Conservation (phyloP, 2,329 filamentous ascomycete species). For the Leptographium galeiforme region DNA sequence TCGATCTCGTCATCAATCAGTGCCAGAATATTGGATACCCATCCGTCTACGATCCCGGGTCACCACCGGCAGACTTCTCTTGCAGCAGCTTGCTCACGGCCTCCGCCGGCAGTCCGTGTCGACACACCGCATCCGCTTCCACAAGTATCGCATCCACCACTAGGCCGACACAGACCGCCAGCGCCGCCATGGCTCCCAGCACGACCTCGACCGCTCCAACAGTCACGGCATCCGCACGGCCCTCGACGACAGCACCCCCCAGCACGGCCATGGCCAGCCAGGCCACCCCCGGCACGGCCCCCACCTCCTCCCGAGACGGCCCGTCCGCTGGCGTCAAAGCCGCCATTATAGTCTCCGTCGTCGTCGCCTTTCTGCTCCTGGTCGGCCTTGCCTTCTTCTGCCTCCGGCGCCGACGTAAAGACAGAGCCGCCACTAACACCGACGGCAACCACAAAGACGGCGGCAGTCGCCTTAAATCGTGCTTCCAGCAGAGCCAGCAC, state of each 20-base stretch:
- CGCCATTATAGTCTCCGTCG: constrained; percentile 29
- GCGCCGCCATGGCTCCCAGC: neutral
- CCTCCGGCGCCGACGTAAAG: constrained; percentile 15
- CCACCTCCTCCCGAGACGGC: constrained; percentile 7
- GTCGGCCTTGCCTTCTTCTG: constrained; percentile 23
- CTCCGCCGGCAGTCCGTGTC: constrained; percentile 2
- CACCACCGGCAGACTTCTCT: constrained; percentile 17
- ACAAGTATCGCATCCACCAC: neutral
- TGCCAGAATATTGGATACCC: constrained; percentile 27
- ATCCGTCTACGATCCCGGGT: constrained; percentile 21
- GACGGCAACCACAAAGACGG: constrained; percentile 1
- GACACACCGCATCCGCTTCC: neutral
- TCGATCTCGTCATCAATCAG: constrained; percentile 35
- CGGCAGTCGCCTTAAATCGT: neutral
- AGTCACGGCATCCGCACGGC: neutral
- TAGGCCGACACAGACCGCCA: neutral
- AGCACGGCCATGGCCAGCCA: neutral
- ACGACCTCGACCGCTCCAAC: neutral
- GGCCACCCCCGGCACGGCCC: neutral
- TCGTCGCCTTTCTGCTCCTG: constrained; percentile 24
- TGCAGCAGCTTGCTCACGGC: constrained; percentile 13
- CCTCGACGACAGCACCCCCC: neutral
- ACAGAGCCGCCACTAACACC: constrained; percentile 8
- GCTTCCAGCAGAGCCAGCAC: constrained; percentile 1
- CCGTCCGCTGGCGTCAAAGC: constrained; percentile 24